phyloP scores from a whole-genome alignment of 1,284 basidiomycete species.

The Ganoderma meredithae region DNA sequence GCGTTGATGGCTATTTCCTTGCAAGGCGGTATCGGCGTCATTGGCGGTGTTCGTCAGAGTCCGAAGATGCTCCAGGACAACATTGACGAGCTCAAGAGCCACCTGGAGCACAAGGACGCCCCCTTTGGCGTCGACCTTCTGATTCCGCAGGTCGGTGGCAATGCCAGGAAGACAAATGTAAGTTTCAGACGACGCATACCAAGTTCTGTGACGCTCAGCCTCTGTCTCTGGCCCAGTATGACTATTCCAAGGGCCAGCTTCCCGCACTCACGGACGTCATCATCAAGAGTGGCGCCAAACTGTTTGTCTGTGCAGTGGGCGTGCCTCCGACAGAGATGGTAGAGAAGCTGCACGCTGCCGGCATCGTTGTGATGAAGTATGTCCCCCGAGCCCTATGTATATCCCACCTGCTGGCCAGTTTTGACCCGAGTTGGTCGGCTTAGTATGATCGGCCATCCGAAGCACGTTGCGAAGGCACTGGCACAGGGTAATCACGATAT shows the following conservation, averaged over 20 bases:
- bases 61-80: slow-evolving; percentile 69
- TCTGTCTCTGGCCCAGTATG: slow-evolving; percentile 53
- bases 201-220: neutral
- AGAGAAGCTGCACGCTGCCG: slow-evolving; percentile 80
- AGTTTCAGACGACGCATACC: slow-evolving; percentile 21
- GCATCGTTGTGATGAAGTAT: slow-evolving; percentile 87
- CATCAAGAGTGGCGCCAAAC: slow-evolving; percentile 74
- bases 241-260: slow-evolving; percentile 81
- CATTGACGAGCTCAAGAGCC: slow-evolving; percentile 73
- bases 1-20: neutral
- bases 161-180: slow-evolving; percentile 83
- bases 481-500: slow-evolving; percentile 57
- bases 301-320: slow-evolving; percentile 88
- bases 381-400: slow-evolving; percentile 2
- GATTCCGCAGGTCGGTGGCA: slow-evolving; percentile 81
- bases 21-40: slow-evolving; percentile 81
- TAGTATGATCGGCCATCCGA: slow-evolving; percentile 91
- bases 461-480: slow-evolving; percentile 85
- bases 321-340: slow-evolving; percentile 87
- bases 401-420: slow-evolving; percentile 10
- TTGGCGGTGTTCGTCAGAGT: slow-evolving; percentile 79
- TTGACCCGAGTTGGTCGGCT: neutral
- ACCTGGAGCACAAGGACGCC: slow-evolving; percentile 75
- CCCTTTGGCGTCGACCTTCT: slow-evolving; percentile 87
- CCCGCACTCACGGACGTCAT: slow-evolving; percentile 82